These are phyloP conservation scores for Neofusicoccum sp. DNA, from an alignment of 2,329 filamentous ascomycete species.

Conservation along the genomic window DNA sequence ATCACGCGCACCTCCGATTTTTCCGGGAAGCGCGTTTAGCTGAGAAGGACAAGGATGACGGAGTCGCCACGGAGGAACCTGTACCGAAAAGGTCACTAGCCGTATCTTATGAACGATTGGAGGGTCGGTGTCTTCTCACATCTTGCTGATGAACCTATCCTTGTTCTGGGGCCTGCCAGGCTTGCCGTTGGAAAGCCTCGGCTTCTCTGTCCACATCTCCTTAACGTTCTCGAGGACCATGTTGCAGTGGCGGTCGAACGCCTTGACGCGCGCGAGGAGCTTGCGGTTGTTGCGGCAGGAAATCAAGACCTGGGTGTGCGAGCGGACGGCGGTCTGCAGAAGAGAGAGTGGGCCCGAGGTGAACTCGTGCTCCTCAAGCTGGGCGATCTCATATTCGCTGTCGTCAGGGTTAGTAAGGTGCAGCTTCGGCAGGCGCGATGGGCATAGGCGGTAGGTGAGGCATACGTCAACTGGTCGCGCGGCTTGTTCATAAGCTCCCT, in stretches of 20 bases:
- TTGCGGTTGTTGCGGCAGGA: conserved; percentile 98
- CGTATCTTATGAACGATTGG: neutral
- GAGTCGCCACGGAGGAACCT: conserved; percentile 86
- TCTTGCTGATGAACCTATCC: conserved; percentile 97
- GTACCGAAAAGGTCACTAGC: conserved; percentile 1
- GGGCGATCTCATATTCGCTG: conserved; percentile 87
- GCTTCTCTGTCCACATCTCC: conserved; percentile 99
- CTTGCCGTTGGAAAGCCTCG: conserved; percentile 76
- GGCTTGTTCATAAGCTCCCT: conserved; percentile 89
- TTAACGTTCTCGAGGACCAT: conserved; percentile 98
- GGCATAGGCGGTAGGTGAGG: conserved; percentile 26
- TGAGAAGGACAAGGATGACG: conserved; percentile 82
- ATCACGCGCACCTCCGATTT: conserved; percentile 10
- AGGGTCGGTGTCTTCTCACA: conserved; percentile 58
- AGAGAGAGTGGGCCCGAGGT: conserved; percentile 82
- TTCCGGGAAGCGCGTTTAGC: conserved; percentile 44
- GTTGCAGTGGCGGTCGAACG: conserved; percentile 98
- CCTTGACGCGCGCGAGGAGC: conserved; percentile 93
- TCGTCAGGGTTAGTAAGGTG: neutral
- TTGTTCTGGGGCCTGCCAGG: conserved; percentile 92
- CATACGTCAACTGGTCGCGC: conserved; percentile 86
- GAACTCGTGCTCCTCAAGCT: conserved; percentile 77
- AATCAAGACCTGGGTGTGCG: conserved; percentile 93
- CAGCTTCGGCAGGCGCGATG: neutral
- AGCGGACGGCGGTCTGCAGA: conserved; percentile 92